Percentiles rank a stretch among this genome's conserved stretches.
Evolutionary conservation across 2,329 filamentous ascomycete species (phyloP).

Genomic region (Cytospora piceicola): DNA sequence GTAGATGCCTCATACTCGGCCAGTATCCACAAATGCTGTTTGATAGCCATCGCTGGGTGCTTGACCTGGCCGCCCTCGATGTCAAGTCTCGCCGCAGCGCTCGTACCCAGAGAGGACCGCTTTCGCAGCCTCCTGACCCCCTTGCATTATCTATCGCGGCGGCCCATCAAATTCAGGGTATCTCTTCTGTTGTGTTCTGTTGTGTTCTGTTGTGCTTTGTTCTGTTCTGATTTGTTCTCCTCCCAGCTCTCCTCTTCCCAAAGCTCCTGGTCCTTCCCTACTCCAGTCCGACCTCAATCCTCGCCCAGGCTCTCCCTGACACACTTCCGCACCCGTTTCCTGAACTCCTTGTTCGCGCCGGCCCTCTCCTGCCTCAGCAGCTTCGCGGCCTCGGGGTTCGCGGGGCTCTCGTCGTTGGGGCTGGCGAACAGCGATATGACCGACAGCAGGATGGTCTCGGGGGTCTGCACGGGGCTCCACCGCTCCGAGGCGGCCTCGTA

Average conservation of each 20-base stretch:
- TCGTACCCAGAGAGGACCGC: neutral
- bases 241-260: too few species aligned
- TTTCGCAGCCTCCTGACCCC: neutral
- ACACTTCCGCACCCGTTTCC: conserved; percentile 75
- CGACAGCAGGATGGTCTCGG: conserved; percentile 89
- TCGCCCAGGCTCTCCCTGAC: conserved; percentile 82
- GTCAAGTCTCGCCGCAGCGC: neutral
- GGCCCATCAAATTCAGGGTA: neutral
- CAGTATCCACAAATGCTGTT: conserved; percentile 4
- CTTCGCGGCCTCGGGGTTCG: conserved; percentile 90
- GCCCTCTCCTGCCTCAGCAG: conserved; percentile 80
- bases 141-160: neutral
- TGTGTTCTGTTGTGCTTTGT: neutral
- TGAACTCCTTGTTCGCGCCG: conserved; percentile 69
- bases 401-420: conserved; percentile 94
- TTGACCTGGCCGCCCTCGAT: neutral
- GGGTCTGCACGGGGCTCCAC: conserved; percentile 93
- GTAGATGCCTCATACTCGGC: neutral
- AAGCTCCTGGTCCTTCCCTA: too few species aligned
- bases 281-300: conserved; percentile 48
- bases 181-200: neutral
- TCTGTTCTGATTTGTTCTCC: too few species aligned
- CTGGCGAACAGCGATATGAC: conserved; percentile 91
- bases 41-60: neutral
- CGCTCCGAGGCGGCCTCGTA: conserved; percentile 90